Evolutionary conservation across 352 stramenopile species (phyloP), one percentile per base, ranked within the genome.

Genomic region (Pythium phragmitis): DNA sequence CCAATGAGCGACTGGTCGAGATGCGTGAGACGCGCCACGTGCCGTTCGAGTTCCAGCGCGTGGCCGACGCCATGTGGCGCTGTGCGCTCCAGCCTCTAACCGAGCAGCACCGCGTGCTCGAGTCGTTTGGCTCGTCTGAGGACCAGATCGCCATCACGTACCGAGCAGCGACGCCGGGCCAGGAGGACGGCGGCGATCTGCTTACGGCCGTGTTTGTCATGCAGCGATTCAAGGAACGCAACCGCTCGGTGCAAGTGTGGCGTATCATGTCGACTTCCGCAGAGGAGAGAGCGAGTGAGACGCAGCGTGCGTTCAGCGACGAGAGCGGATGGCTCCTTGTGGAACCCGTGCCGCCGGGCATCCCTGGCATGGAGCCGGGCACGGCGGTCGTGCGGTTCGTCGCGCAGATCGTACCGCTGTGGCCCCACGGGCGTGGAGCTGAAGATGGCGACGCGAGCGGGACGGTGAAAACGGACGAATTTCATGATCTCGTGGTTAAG

Each of bases 221-320:
- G 9, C 50, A 65, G 23, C 39, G 42, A 11, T 65, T 58, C 23
- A 34, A 57, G 17, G 58, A 65, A 19, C 58, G 13, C 3, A 17
- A 57, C 14, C 58, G 58, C 7, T 58, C 48, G 4, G 58, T 65
- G 16, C 37, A 54, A 23, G n/a, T 65, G 12, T 65, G 58, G 58
- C 33, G 58, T 3, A 14, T 30, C n/a, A 57, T 49, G 21, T 49
- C 48, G 21, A 65, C 34, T 14, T 7, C 58, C 21, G 42, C 48
- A 2, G 46, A 57, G 14, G 17, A 65, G 7, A 12, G 39, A 7
- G 19, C 16, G 16, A 42, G 53, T 26, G 41, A 48, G 16, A 30
- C n/a, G n/a, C 33, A 57, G 48, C 58, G 42, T 23, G 47, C 47
- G 13, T 57, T 53, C 21, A 58, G 58, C 47, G 58, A 65, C 23